Base-by-base conservation (phyloP, 2,329 filamentous ascomycete species). In the Conoideocrella luteorostrata region DNA sequence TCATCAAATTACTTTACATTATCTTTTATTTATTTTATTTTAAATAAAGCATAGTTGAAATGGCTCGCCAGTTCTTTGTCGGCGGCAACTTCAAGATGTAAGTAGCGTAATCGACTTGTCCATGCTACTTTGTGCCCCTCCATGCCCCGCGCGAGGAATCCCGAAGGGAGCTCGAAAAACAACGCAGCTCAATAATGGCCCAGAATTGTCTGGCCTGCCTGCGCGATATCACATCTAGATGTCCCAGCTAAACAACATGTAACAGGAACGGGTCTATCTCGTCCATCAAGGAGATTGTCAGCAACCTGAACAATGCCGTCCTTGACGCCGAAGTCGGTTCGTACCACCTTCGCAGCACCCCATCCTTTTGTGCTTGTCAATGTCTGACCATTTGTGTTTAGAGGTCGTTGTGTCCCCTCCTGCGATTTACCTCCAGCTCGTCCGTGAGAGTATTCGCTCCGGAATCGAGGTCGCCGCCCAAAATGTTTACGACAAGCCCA, bases 21-120 rank as follows among this genome's bases (percentile, higher is more conserved):
- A 13, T 30, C 32, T 24, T 20, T 26, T 17, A 36, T 5, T n/a
- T n/a, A n/a, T 33, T n/a, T n/a, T 13, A 18, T 10, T 18, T 9
- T 23, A 22, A 13, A 23, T 12, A 4, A n/a, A 43, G 5, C 12
- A 43, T 17, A 4, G 20, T 24, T 34, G 38, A 24, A 61, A 95
- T 95, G 89, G 78, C 84, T 79, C 89, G 89, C 77, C 86, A 89
- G 77, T 95, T 95, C 78, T 95, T 95, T 69, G 87, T 95, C 69
- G 90, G 90, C 70, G 90, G 90, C 66, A 98, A 98, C 84, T 97
- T 97, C 77, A 97, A 98, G 80, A 97, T 97, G 90, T 95, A 74
- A 65, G 78, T 52, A 42, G 75, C 13, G 21, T 18, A 23, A 32
- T 26, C 15, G n/a, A n/a, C 32, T 30, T 11, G 12, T 20, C 17